These are phyloP conservation scores for Perkinsus marinus DNA, from an alignment of 169 alveolate species.

Conservation along the genomic window DNA sequence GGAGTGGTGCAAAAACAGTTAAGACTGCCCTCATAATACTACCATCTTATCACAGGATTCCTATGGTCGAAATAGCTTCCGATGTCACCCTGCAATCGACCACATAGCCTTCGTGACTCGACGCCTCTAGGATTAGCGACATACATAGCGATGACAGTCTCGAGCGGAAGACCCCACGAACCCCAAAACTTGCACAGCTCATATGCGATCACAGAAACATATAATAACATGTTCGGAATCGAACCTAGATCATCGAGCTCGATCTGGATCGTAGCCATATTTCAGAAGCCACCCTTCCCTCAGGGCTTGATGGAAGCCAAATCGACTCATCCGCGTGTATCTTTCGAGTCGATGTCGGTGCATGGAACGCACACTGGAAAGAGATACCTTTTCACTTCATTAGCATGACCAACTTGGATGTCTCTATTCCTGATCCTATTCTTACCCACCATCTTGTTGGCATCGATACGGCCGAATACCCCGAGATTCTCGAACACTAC, in stretches of 20 bases:
- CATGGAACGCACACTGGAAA: background rate
- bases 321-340: slow-evolving; percentile 55
- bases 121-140: too few relatives aligned
- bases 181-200: too few relatives aligned
- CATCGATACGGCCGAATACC: slow-evolving; percentile 44
- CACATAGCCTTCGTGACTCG: too few relatives aligned
- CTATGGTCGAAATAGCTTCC: too few relatives aligned
- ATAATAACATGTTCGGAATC: background rate
- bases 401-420: slow-evolving; percentile 51
- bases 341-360: slow-evolving; percentile 3
- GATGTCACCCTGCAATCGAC: too few relatives aligned
- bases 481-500: slow-evolving; percentile 49
- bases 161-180: too few relatives aligned
- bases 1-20: too few relatives aligned
- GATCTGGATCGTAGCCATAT: slow-evolving; percentile 30
- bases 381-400: slow-evolving; percentile 25
- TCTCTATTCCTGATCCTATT: slow-evolving; percentile 51
- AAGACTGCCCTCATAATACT: too few relatives aligned
- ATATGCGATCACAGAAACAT: too few relatives aligned
- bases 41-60: too few relatives aligned
- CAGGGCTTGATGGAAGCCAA: slow-evolving; percentile 58
- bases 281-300: slow-evolving; percentile 58
- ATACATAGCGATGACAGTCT: too few relatives aligned
- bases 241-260: background rate
- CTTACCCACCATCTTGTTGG: slow-evolving; percentile 55